These are phyloP conservation scores for Pythium pyrilobum DNA, from an alignment of 352 stramenopile species.

Conservation along the genomic window DNA sequence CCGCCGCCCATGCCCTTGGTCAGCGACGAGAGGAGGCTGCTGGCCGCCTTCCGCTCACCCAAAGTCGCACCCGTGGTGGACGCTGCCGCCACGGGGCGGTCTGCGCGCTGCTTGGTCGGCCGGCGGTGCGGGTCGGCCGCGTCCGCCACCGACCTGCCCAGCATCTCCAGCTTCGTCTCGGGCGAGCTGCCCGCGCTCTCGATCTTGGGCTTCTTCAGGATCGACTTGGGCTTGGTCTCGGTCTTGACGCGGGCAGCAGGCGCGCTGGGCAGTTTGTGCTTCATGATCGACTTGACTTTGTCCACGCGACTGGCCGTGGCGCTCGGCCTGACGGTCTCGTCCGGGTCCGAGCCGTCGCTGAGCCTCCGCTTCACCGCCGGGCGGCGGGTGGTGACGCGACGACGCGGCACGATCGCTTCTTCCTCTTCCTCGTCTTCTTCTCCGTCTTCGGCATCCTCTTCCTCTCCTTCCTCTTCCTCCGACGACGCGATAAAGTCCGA, in stretches of 20 bases:
- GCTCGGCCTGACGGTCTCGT: constrained; percentile 21
- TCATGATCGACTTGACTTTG: constrained; percentile 4
- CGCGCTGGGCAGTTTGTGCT: not conserved
- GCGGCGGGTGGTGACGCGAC: too few species aligned
- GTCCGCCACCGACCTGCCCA: constrained; percentile 20
- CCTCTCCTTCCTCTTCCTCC: constrained; percentile 28
- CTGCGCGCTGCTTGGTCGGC: constrained; percentile 47
- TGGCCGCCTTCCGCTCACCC: not conserved
- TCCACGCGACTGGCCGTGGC: not conserved
- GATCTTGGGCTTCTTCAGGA: constrained; percentile 32
- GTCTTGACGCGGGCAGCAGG: not conserved
- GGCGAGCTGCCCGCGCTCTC: constrained; percentile 6
- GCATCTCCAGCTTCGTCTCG: not conserved
- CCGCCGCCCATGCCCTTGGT: not conserved
- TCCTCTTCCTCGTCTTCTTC: constrained; percentile 22
- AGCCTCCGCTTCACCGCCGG: too few species aligned
- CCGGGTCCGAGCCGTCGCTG: constrained; percentile 49
- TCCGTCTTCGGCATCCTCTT: constrained; percentile 29
- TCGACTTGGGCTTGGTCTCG: constrained; percentile 27
- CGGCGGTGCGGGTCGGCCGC: constrained; percentile 49
- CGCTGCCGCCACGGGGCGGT: constrained; percentile 4
- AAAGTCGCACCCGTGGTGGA: not conserved
- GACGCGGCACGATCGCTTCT: not conserved
- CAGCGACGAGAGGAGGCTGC: constrained; percentile 3
- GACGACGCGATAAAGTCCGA: constrained; percentile 24